A percentile compares a stretch with the other conserved stretches of the same genome.
phyloP scores from a whole-genome alignment of 371 early-diverging fungal species.

The Capillidium heterosporum region DNA sequence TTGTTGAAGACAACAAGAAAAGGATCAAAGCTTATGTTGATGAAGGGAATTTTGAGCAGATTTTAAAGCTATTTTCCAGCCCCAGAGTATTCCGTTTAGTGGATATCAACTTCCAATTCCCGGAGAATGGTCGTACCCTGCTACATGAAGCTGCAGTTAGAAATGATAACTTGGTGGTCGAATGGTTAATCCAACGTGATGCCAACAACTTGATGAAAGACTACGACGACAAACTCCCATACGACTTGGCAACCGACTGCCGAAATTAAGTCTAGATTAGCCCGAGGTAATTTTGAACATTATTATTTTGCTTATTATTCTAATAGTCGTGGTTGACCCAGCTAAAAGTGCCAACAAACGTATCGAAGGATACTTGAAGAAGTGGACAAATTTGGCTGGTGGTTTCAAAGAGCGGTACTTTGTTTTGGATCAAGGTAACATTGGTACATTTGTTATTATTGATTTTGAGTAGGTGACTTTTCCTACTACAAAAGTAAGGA shows the following conservation, averaged over 20 bases:
- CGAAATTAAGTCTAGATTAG: slow-evolving; percentile 29
- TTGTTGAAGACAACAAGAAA: background rate
- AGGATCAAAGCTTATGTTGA: background rate
- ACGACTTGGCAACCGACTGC: slow-evolving; percentile 28
- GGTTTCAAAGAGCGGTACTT: slow-evolving; percentile 66
- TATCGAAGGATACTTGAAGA: slow-evolving; percentile 36
- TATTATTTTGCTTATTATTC: background rate
- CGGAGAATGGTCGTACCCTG: slow-evolving; percentile 30
- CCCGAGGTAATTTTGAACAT: slow-evolving; percentile 18
- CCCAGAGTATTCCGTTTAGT: slow-evolving; percentile 12
- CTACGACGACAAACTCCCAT: slow-evolving; percentile 34
- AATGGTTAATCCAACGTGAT: slow-evolving; percentile 44
- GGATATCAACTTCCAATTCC: slow-evolving; percentile 41
- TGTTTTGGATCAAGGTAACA: slow-evolving; percentile 45
- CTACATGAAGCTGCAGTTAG: slow-evolving; percentile 40
- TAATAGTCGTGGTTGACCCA: slow-evolving; percentile 9
- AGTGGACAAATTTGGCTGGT: slow-evolving; percentile 69
- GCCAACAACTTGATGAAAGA: slow-evolving; percentile 51
- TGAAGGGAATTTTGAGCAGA: background rate
- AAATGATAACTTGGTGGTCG: slow-evolving; percentile 33
- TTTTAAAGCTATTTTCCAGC: background rate
- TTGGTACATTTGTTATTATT: background rate
- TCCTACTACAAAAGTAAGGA: slow-evolving; percentile 58
- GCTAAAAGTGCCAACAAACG: slow-evolving; percentile 20
- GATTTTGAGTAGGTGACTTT: slow-evolving; percentile 18